A percentile compares a stretch with the other conserved stretches of the same genome.
These are phyloP conservation scores for Mycena galopus DNA, from an alignment of 768 basidiomycete species.

Conservation along the genomic window DNA sequence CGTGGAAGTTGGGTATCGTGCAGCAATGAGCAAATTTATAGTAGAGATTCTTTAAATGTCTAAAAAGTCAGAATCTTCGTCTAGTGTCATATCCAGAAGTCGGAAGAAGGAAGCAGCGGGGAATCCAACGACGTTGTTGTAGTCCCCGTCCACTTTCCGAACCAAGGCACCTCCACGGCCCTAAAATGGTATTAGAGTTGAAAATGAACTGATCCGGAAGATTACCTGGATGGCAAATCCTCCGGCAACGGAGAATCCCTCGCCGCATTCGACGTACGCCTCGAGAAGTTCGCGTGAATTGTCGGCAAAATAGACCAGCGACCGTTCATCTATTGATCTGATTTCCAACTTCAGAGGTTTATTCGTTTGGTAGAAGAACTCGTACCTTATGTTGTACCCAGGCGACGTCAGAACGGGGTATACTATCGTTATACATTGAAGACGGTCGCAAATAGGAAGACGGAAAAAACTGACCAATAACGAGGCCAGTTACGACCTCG, in stretches of 20 bases:
- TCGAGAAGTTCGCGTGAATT: slow-evolving; percentile 69
- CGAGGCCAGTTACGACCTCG: slow-evolving; percentile 93
- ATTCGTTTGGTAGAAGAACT: neutral
- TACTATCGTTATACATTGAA: slow-evolving; percentile 53
- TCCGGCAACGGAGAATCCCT: slow-evolving; percentile 90
- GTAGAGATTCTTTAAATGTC: slow-evolving; percentile 47
- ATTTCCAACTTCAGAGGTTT: neutral
- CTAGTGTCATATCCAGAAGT: slow-evolving; percentile 74
- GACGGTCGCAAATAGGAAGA: neutral
- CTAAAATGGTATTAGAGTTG: slow-evolving; percentile 49
- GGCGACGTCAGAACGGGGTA: slow-evolving; percentile 83
- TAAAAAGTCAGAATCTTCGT: slow-evolving; percentile 84
- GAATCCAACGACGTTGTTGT: slow-evolving; percentile 93
- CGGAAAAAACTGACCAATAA: slow-evolving; percentile 68
- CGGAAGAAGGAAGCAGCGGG: slow-evolving; percentile 89
- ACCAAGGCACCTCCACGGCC: slow-evolving; percentile 87
- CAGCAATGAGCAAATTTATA: neutral
- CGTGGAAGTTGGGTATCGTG: neutral
- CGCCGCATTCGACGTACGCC: slow-evolving; percentile 88
- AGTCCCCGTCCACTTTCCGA: slow-evolving; percentile 90
- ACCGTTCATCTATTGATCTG: slow-evolving; percentile 87
- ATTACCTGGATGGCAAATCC: slow-evolving; percentile 93
- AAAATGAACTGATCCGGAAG: neutral
- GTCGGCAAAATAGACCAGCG: slow-evolving; percentile 82
- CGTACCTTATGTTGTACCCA: slow-evolving; percentile 78